Evolutionary conservation across 1,139 yeast genomes (phyloP).

Genomic region (Lodderomyces margitis): DNA sequence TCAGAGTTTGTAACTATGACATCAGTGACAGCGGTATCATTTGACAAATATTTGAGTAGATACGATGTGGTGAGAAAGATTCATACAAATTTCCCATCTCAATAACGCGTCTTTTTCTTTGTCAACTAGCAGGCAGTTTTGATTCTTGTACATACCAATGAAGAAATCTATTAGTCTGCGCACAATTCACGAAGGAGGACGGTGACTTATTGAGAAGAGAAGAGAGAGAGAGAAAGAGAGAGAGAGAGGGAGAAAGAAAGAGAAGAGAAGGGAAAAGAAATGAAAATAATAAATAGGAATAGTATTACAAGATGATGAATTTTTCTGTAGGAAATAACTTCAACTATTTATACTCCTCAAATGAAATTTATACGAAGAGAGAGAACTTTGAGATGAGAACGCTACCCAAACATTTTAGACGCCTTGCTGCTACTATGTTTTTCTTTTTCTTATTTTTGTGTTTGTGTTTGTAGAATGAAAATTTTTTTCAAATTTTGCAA

Average conservation of each 20-base stretch:
- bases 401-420: neutral
- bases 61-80: neutral
- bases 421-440: neutral
- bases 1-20: neutral
- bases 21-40: neutral
- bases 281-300: constrained; percentile 5
- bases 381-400: neutral
- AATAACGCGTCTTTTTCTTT: constrained; percentile 1
- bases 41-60: neutral
- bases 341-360: constrained; percentile 3
- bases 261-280: constrained; percentile 11
- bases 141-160: constrained; percentile 3
- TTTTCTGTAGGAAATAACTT: neutral
- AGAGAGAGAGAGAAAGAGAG: constrained; percentile 15
- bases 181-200: constrained; percentile 18
- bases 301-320: constrained; percentile 3
- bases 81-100: neutral
- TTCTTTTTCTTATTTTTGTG: neutral
- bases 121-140: no score
- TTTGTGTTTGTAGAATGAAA: no score
- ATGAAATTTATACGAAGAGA: neutral
- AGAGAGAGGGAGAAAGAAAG: constrained; percentile 13
- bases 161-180: constrained; percentile 4
- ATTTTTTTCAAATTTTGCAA: no score
- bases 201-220: constrained; percentile 15